phyloP scores from a whole-genome alignment of 2,329 filamentous ascomycete genomes.

The Botrytis sinoallii region DNA sequence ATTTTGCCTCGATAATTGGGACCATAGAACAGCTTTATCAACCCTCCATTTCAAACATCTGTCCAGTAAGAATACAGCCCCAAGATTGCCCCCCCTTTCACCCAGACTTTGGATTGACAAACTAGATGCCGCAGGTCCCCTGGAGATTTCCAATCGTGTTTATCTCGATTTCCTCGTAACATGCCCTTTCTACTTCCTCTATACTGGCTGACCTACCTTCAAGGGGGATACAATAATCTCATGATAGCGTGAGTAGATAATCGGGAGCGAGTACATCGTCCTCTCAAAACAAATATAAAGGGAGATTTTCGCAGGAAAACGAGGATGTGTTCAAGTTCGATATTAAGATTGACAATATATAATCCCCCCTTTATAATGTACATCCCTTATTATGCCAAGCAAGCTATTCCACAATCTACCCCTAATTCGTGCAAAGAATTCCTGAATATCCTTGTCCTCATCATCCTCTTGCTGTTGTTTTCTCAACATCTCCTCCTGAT shows the following conservation, averaged over 20 bases:
- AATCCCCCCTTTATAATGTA: not conserved
- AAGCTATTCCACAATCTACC: not conserved
- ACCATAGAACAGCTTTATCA: not conserved
- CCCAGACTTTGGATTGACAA: constrained; percentile 22
- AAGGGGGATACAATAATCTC: not conserved
- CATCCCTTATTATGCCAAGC: not conserved
- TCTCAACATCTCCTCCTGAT: constrained; percentile 55
- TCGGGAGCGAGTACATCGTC: not conserved
- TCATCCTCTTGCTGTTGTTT: constrained; percentile 59
- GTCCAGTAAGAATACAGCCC: not conserved
- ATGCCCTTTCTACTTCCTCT: not conserved
- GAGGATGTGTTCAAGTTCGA: not conserved
- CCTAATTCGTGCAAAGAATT: constrained; percentile 64
- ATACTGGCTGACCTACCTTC: not conserved
- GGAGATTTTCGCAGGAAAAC: not conserved
- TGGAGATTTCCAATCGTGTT: constrained; percentile 18
- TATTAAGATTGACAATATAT: constrained; percentile 20
- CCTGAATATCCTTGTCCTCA: constrained; percentile 72
- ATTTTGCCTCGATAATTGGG: not conserved
- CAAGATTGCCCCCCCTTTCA: not conserved
- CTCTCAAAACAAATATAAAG: not conserved
- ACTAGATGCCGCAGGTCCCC: constrained; percentile 27
- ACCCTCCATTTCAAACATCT: not conserved
- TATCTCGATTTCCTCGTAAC: not conserved
- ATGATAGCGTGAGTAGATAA: not conserved